Evolutionary conservation across 2,329 filamentous ascomycete genomes (phyloP).

Genomic region (Grosmannia clavigera): DNA sequence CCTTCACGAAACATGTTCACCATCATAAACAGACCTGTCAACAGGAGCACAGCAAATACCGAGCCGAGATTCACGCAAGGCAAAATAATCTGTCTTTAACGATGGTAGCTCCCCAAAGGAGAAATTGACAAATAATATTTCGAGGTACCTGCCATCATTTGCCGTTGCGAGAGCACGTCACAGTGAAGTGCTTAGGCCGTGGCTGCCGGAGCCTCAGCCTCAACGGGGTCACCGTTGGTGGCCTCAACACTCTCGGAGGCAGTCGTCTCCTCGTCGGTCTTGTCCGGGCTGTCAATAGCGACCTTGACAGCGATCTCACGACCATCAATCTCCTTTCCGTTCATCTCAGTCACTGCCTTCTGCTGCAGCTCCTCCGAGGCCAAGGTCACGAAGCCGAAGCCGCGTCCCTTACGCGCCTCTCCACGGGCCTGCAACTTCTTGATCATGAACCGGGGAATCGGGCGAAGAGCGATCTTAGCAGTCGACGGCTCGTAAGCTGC

Average conservation of each 20-base stretch:
- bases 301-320: slow-evolving; percentile 99
- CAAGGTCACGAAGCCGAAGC: slow-evolving; percentile 95
- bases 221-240: slow-evolving; percentile 30
- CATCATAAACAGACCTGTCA: neutral
- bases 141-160: slow-evolving; percentile 4
- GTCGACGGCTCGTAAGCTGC: slow-evolving; percentile 80
- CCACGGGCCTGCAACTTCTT: slow-evolving; percentile 99
- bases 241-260: slow-evolving; percentile 26
- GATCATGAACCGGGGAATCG: slow-evolving; percentile 99
- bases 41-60: slow-evolving; percentile 3
- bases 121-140: slow-evolving; percentile 3
- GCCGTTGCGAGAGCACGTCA: neutral
- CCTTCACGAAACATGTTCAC: slow-evolving; percentile 4
- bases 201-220: slow-evolving; percentile 16
- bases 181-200: slow-evolving; percentile 18
- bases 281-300: slow-evolving; percentile 97
- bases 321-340: slow-evolving; percentile 97
- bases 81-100: slow-evolving; percentile 1
- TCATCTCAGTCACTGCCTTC: slow-evolving; percentile 97
- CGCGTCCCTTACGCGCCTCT: slow-evolving; percentile 96
- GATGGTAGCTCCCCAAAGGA: neutral
- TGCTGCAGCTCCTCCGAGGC: slow-evolving; percentile 91
- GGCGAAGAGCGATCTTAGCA: slow-evolving; percentile 96
- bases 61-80: slow-evolving; percentile 2
- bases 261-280: slow-evolving; percentile 77